These are phyloP conservation scores for Fonsecaea monophora DNA, from an alignment of 2,329 filamentous ascomycete species.

Conservation along the genomic window DNA sequence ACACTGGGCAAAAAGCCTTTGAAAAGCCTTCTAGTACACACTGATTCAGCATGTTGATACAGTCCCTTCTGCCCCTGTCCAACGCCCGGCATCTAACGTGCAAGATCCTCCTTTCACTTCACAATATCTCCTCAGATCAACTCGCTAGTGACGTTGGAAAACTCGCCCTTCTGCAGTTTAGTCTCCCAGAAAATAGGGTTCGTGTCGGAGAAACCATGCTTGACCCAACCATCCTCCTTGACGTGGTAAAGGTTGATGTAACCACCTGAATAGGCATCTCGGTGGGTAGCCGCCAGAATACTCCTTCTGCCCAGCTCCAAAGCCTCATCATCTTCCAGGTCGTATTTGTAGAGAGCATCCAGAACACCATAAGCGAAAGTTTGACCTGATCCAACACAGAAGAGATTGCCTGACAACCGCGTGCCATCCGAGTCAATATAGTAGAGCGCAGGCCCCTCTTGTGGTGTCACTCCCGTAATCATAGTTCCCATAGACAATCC, in stretches of 20 bases:
- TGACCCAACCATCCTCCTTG: slow-evolving; percentile 98
- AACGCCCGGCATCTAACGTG: slow-evolving; percentile 17
- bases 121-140: slow-evolving; percentile 19
- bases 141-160: slow-evolving; percentile 80
- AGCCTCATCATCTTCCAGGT: slow-evolving; percentile 84
- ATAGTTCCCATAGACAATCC: slow-evolving; percentile 99
- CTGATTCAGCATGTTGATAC: slow-evolving; percentile 31
- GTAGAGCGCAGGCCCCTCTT: slow-evolving; percentile 96
- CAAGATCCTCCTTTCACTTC: slow-evolving; percentile 7
- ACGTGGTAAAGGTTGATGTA: slow-evolving; percentile 99
- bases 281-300: slow-evolving; percentile 94
- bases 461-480: slow-evolving; percentile 94
- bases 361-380: slow-evolving; percentile 98
- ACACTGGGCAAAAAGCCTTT: slow-evolving; percentile 18
- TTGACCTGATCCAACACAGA: slow-evolving; percentile 97
- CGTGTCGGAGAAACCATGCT: slow-evolving; percentile 97
- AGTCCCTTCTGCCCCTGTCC: slow-evolving; percentile 12
- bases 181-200: slow-evolving; percentile 99
- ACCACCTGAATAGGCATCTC: slow-evolving; percentile 97
- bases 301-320: slow-evolving; percentile 88
- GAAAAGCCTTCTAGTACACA: slow-evolving; percentile 27
- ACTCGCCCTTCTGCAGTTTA: slow-evolving; percentile 97
- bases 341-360: slow-evolving; percentile 92
- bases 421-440: slow-evolving; percentile 99
- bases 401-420: slow-evolving; percentile 88